These are phyloP conservation scores for Xylariaceae sp. DNA, from an alignment of 2,329 filamentous ascomycete species.

Conservation along the genomic window DNA sequence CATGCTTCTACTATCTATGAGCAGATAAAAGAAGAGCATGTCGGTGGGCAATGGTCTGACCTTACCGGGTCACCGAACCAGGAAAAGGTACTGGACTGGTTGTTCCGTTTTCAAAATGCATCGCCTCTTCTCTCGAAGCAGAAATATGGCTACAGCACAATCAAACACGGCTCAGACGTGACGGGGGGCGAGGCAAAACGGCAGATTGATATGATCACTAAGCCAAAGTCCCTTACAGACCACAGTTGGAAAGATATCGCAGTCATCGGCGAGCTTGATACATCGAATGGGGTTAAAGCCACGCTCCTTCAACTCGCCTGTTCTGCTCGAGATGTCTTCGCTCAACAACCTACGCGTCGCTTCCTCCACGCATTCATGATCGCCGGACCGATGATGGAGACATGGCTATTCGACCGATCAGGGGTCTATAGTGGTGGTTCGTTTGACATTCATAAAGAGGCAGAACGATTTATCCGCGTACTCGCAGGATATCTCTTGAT, in stretches of 20 bases:
- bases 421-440: conserved; percentile 5
- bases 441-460: conserved; percentile 8
- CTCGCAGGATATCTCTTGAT: conserved; percentile 9
- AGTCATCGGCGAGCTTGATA: neutral
- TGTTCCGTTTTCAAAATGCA: neutral
- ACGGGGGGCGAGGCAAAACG: neutral
- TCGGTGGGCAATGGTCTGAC: neutral
- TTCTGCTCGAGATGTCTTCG: conserved; percentile 4
- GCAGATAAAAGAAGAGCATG: neutral
- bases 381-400: conserved; percentile 4
- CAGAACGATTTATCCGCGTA: conserved; percentile 8
- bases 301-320: conserved; percentile 8
- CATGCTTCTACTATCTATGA: neutral
- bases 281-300: neutral
- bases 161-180: neutral
- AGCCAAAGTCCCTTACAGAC: neutral
- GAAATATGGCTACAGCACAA: neutral
- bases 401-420: conserved; percentile 13
- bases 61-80: neutral
- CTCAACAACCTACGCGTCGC: conserved; percentile 13
- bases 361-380: conserved; percentile 13
- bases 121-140: neutral
- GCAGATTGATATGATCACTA: neutral
- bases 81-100: conserved; percentile 4
- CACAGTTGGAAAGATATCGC: neutral